A percentile compares a stretch with the other conserved stretches of the same genome.
Conservation (phyloP, 805 yeast species). For the Yamadazyma nakazawae region DNA sequence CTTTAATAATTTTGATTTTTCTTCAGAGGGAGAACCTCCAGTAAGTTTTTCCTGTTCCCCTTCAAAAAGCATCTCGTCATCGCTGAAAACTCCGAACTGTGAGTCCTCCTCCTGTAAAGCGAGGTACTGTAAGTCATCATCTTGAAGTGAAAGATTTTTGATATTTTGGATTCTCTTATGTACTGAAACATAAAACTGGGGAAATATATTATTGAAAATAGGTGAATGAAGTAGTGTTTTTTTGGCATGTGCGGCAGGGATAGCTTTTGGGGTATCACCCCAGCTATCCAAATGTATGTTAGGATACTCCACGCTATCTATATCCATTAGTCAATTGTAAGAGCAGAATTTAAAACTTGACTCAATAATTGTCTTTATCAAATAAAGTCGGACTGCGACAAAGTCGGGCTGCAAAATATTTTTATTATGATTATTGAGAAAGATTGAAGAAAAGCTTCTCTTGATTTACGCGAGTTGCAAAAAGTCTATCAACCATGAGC, state of each 20-base stretch:
- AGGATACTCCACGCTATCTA: constrained; percentile 11
- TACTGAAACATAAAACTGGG: constrained; percentile 28
- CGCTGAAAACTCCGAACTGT: constrained; percentile 36
- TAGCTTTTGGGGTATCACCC: constrained; percentile 2
- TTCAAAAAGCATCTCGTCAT: constrained; percentile 23
- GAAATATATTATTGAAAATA: constrained; percentile 30
- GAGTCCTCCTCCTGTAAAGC: constrained; percentile 35
- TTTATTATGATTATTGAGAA: too few species aligned
- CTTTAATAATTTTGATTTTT: background rate
- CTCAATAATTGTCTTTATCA: background rate
- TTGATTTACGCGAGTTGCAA: background rate
- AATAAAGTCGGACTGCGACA: background rate
- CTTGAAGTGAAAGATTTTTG: constrained; percentile 32
- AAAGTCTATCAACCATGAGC: constrained; percentile 7
- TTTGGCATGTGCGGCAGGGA: constrained; percentile 18
- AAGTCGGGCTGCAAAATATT: constrained; percentile 6
- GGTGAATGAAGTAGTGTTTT: constrained; percentile 43
- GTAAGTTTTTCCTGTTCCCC: background rate
- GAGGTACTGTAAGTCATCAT: constrained; percentile 34
- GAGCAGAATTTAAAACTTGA: background rate
- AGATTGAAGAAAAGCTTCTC: too few species aligned
- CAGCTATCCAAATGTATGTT: constrained; percentile 5
- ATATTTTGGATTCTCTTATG: constrained; percentile 33
- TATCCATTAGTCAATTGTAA: constrained; percentile 8
- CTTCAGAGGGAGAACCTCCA: background rate